Base-by-base conservation (phyloP, 2,329 filamentous ascomycete species). In the Aureobasidium sp. region DNA sequence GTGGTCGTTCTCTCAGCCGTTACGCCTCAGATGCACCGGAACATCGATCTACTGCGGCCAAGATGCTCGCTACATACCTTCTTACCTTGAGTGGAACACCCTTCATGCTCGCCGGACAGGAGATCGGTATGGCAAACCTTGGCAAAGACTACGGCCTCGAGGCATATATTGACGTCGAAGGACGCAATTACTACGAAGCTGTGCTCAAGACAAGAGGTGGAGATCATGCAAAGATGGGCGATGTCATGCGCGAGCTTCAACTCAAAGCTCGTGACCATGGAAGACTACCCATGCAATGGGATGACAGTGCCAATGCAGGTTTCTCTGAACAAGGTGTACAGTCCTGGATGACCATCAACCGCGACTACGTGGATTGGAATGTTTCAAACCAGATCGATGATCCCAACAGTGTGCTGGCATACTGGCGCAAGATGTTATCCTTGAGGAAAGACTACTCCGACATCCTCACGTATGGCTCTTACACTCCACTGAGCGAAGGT, bases 221-320 rank as follows among this genome's bases (percentile, higher is more conserved):
- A 51, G 73, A 80, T 64, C 65, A 72, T 18, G 65, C 71, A 10
- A 77, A 78, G 25, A 76, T 87, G 2, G 79, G 78, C 16, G 79
- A 83, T 43, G 85, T 84, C 0, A 82, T 85, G 70, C 75, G 80
- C 11, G 81, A 86, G 45, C 79, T 92, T 60, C 85, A 89, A 68
- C 81, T 85, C 66, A 84, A 91, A 36, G 89, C 59, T 23, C 59
- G 59, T 13, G 90, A 93, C 73, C 88, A 93, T 72, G 85, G 89
- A 11, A 83, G 91, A n/a, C 85, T 88, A 4, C 91, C 91, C 0
- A 88, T 93, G 80, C 89, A 91, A 69, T 93, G 91, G 91, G 83
- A 83, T 64, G 81, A 75, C 0, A 78, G 79, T 0, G 74, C 80
- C 1, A 83, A 90, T 68, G 88, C 87, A 0, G 91, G 91, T 2